Evolutionary conservation across 768 basidiomycete species (phyloP).

Genomic region (Pluteus cervinus): DNA sequence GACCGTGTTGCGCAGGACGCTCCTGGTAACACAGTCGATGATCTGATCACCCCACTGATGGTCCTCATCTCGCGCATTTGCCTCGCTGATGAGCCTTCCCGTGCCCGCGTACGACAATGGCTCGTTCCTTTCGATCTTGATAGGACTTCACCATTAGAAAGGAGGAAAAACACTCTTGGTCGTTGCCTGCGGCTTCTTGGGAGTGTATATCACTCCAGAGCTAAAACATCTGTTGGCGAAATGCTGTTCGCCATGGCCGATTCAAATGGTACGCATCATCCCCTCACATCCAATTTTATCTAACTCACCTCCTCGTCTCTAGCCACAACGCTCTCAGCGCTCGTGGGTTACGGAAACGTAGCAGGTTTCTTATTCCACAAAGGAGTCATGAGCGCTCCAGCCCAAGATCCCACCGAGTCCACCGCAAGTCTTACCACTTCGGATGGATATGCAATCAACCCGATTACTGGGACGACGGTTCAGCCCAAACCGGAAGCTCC

Average conservation of each 20-base stretch:
- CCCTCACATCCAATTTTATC: not conserved
- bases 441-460: slow-evolving; percentile 55
- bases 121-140: slow-evolving; percentile 78
- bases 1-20: slow-evolving; percentile 41
- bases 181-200: slow-evolving; percentile 71
- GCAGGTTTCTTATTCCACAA: slow-evolving; percentile 93
- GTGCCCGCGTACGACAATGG: slow-evolving; percentile 54
- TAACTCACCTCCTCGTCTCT: slow-evolving; percentile 5
- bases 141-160: slow-evolving; percentile 69
- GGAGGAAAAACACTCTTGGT: slow-evolving; percentile 69
- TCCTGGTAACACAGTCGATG: slow-evolving; percentile 61
- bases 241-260: slow-evolving; percentile 82
- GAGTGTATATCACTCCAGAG: slow-evolving; percentile 63
- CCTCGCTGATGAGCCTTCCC: slow-evolving; percentile 51
- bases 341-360: slow-evolving; percentile 92
- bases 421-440: slow-evolving; percentile 27
- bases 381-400: slow-evolving; percentile 67
- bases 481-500: slow-evolving; percentile 29
- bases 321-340: slow-evolving; percentile 68
- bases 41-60: slow-evolving; percentile 69
- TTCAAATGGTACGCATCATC: slow-evolving; percentile 44
- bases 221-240: slow-evolving; percentile 80
- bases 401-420: slow-evolving; percentile 22
- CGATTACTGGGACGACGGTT: slow-evolving; percentile 76
- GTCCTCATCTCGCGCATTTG: slow-evolving; percentile 72